A percentile compares a stretch with the other conserved stretches of the same genome.
These are phyloP conservation scores for Pisolithus orientalis DNA, from an alignment of 768 basidiomycete species.

Conservation along the genomic window DNA sequence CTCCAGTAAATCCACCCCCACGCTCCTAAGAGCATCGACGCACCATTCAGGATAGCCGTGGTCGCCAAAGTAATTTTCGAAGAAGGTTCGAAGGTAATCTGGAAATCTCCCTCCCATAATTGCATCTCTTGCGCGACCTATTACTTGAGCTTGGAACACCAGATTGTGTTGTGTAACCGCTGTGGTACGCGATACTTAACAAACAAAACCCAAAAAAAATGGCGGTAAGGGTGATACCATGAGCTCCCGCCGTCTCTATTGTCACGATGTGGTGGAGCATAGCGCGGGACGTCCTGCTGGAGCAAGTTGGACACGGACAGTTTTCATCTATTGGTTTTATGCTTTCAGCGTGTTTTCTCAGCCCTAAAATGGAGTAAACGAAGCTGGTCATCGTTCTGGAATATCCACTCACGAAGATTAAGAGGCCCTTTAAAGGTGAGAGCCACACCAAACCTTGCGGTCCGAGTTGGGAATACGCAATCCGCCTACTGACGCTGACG, in stretches of 20 bases:
- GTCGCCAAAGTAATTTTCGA: slow-evolving; percentile 68
- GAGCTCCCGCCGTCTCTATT: slow-evolving; percentile 80
- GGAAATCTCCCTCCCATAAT: slow-evolving; percentile 78
- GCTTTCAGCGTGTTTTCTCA: slow-evolving; percentile 66
- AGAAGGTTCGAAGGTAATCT: slow-evolving; percentile 68
- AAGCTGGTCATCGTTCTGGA: neutral
- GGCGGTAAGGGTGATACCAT: slow-evolving; percentile 44
- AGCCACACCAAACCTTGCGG: slow-evolving; percentile 87
- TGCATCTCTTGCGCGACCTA: slow-evolving; percentile 80
- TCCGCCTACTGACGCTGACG: slow-evolving; percentile 53
- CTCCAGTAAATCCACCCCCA: slow-evolving; percentile 77
- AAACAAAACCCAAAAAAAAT: slow-evolving; percentile 12
- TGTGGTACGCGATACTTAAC: slow-evolving; percentile 24
- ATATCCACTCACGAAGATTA: slow-evolving; percentile 55
- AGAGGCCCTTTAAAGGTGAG: slow-evolving; percentile 76
- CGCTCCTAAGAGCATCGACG: slow-evolving; percentile 73
- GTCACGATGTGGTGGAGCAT: slow-evolving; percentile 71
- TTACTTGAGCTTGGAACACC: slow-evolving; percentile 79
- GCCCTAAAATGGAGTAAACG: slow-evolving; percentile 20
- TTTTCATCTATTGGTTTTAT: slow-evolving; percentile 64
- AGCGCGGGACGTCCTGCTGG: slow-evolving; percentile 58
- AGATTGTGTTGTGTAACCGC: slow-evolving; percentile 81
- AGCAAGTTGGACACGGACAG: slow-evolving; percentile 88
- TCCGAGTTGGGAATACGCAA: slow-evolving; percentile 90
- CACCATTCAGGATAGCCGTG: slow-evolving; percentile 86